Evolutionary conservation across 345 rosid species (phyloP), one percentile per base, ranked within the genome.

Genomic region (Hibiscus trionum): DNA sequence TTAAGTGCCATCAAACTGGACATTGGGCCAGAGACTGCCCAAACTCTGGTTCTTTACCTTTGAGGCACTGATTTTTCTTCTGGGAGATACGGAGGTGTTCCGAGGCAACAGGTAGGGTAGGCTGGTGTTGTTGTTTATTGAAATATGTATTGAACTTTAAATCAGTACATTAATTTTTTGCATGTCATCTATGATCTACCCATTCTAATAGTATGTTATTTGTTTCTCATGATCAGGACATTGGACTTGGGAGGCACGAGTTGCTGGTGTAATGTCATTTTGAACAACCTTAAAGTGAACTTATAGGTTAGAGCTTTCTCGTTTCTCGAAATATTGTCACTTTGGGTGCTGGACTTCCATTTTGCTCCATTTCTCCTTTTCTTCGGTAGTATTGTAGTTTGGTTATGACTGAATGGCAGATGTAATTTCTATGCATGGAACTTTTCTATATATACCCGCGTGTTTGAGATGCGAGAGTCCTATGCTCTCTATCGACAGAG

Each of bases 1-100:
- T 21, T 66, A 89, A 87, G 66, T 87, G 94, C 66, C 84, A 80
- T 79, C 86, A 87, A 75, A 47, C 74, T 15, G 93, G 93, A 63
- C 93, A 87, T 72, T 89, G 91, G 91, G 87, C 88, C 16, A 85
- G 78, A 75, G 87, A 84, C 74, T 89, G 93, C 67, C 90, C 93
- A 4, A 29, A 7, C 5, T 21, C 66, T 4, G 65, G 66, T 70
- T 75, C 82, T 87, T 17, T 82, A 83, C 29, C 61, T 56, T 62
- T 86, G 90, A 64, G 72, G 77, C 79, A 73, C 77, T 16, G 58
- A 71, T 63, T 4, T 76, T 46, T 69, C 86, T 1, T 37, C 84
- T 15, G 87, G 88, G 67, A 84, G 88, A 65, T 83, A 77, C 65
- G 87, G 87, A 16, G 80, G 85, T 55, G 50, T 60, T 60, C 68